phyloP scores from a whole-genome alignment of 148 eudicot species.

The Nepenthes mirabilis region DNA sequence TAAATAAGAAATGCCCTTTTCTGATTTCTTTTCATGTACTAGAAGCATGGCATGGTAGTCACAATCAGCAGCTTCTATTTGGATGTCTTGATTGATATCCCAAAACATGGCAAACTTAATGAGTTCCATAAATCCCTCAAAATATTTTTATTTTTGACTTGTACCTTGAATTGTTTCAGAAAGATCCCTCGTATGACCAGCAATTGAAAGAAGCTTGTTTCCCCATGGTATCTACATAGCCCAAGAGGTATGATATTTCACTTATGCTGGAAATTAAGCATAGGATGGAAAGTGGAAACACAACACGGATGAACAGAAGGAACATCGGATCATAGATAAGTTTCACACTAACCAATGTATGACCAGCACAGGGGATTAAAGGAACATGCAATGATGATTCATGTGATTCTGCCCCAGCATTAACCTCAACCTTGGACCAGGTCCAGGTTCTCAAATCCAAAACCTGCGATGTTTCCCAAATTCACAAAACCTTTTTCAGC shows the following conservation, averaged over 20 bases:
- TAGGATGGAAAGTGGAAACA: neutral
- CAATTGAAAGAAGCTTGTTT: constrained; percentile 80
- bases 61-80: no score
- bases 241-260: constrained; percentile 3
- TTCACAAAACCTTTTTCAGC: constrained; percentile 5
- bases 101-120: neutral
- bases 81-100: no score
- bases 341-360: constrained; percentile 64
- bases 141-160: neutral
- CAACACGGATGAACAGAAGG: neutral
- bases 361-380: constrained; percentile 80
- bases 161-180: constrained; percentile 73
- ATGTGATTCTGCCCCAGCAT: constrained; percentile 27
- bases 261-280: neutral
- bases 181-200: constrained; percentile 89
- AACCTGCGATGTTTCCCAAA: constrained; percentile 33
- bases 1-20: no score
- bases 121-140: neutral
- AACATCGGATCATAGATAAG: neutral
- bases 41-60: no score
- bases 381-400: constrained; percentile 34
- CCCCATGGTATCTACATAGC: constrained; percentile 79
- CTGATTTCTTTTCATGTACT: no score
- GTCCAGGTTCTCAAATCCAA: constrained; percentile 88
- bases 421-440: constrained; percentile 87